A percentile compares a stretch with the other conserved stretches of the same genome.
phyloP scores from a whole-genome alignment of 176 grass and related monocot genomes.

The Ananas comosus region DNA sequence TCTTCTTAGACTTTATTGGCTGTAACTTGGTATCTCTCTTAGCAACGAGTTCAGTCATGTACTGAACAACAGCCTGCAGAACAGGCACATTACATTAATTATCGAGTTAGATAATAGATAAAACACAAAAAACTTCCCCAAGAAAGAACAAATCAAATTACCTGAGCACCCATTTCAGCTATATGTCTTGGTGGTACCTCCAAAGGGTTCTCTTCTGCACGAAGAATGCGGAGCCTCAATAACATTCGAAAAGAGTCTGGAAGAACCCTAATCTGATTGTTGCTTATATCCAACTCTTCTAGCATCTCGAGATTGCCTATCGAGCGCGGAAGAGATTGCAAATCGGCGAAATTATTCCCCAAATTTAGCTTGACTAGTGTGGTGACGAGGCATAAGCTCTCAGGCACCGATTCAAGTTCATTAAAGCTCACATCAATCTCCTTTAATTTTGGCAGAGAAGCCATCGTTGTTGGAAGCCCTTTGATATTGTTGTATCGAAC shows the following conservation, averaged over 20 bases:
- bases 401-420: conserved; percentile 80
- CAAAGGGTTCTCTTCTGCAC: conserved; percentile 83
- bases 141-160: conserved; percentile 23
- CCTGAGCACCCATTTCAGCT: conserved; percentile 85
- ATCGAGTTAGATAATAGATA: conserved; percentile 2
- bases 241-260: conserved; percentile 82
- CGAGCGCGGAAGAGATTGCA: conserved; percentile 66
- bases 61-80: conserved; percentile 71
- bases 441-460: conserved; percentile 80
- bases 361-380: conserved; percentile 84
- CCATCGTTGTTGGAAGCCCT: conserved; percentile 94
- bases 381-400: conserved; percentile 88
- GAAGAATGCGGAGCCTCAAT: conserved; percentile 53
- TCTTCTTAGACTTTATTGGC: conserved; percentile 56
- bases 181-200: conserved; percentile 83
- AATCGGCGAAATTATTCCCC: conserved; percentile 87
- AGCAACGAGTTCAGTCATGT: conserved; percentile 53
- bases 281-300: conserved; percentile 96
- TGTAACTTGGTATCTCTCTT: conserved; percentile 55
- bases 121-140: neutral
- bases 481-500: conserved; percentile 92
- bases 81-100: conserved; percentile 10
- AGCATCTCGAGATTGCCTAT: conserved; percentile 98
- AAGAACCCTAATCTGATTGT: conserved; percentile 89
- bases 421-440: conserved; percentile 94